phyloP scores from a whole-genome alignment of 768 basidiomycete species.

The Phlebiopsis gigantea region DNA sequence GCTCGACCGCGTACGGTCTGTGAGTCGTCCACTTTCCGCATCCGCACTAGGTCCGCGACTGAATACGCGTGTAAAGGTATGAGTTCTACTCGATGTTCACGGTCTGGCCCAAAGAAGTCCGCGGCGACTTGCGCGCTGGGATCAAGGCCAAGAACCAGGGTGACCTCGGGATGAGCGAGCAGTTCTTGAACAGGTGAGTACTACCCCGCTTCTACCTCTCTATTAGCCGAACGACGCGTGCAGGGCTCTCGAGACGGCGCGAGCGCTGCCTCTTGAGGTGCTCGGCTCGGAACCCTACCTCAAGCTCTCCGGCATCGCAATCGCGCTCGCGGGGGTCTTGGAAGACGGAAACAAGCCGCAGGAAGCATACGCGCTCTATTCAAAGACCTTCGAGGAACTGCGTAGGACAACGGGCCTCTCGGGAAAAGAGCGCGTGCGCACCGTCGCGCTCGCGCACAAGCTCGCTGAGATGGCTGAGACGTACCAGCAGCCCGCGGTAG shows the following conservation, averaged over 20 bases:
- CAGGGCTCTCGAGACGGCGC: constrained; percentile 51
- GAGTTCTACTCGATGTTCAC: constrained; percentile 53
- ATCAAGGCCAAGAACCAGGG: constrained; percentile 57
- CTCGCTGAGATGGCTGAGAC: constrained; percentile 37
- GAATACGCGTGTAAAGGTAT: constrained; percentile 33
- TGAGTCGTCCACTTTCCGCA: constrained; percentile 20
- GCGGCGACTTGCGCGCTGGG: constrained; percentile 59
- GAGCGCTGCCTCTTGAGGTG: constrained; percentile 33
- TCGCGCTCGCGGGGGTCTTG: constrained; percentile 52
- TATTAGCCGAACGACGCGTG: not conserved
- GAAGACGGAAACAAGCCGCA: constrained; percentile 34
- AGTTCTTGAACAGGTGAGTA: constrained; percentile 49
- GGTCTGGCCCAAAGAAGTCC: constrained; percentile 62
- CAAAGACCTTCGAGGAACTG: constrained; percentile 14
- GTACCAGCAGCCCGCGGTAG: constrained; percentile 28
- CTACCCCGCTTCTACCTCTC: not conserved
- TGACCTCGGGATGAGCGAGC: constrained; percentile 45
- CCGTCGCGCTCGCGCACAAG: constrained; percentile 40
- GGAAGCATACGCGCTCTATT: constrained; percentile 27
- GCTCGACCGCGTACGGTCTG: constrained; percentile 40
- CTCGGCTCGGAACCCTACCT: constrained; percentile 47
- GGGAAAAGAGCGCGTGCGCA: constrained; percentile 36
- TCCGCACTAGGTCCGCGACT: not conserved
- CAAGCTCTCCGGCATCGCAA: constrained; percentile 64
- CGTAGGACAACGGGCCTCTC: constrained; percentile 19